Conservation (phyloP, 306 rosid species). For the Leucaena leucocephala region DNA sequence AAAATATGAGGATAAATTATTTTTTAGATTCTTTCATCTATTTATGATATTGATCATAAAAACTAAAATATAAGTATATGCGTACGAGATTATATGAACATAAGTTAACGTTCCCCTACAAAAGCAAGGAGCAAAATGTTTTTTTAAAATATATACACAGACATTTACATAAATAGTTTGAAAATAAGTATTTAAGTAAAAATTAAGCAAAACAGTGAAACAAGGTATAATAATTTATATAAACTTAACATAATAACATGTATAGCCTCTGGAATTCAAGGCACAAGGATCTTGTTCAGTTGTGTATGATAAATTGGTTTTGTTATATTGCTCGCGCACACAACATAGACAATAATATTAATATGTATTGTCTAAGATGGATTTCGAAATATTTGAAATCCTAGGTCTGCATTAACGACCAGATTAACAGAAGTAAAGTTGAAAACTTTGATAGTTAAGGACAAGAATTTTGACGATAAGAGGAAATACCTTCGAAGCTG, state of each 20-base stretch:
- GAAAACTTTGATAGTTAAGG: background rate
- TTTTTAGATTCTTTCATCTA: too few relatives aligned
- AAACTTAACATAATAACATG: background rate
- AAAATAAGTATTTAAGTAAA: too few relatives aligned
- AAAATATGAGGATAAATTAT: background rate
- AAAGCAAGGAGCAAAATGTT: background rate
- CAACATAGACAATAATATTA: too few relatives aligned
- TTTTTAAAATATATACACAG: too few relatives aligned
- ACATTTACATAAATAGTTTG: too few relatives aligned
- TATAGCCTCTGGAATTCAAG: background rate
- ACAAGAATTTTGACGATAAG: background rate
- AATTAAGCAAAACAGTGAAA: background rate
- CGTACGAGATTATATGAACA: background rate
- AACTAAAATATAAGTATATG: too few relatives aligned
- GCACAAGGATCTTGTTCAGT: too few relatives aligned
- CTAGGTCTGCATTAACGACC: background rate
- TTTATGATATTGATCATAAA: too few relatives aligned
- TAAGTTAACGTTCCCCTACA: background rate
- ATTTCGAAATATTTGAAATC: background rate
- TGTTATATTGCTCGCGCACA: too few relatives aligned
- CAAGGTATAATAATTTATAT: background rate
- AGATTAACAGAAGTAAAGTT: background rate
- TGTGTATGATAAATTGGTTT: too few relatives aligned
- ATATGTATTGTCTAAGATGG: background rate
- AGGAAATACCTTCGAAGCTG: conserved; percentile 32